Evolutionary conservation across 2,329 filamentous ascomycete species (phyloP).

Genomic region (Boeremia exigua): DNA sequence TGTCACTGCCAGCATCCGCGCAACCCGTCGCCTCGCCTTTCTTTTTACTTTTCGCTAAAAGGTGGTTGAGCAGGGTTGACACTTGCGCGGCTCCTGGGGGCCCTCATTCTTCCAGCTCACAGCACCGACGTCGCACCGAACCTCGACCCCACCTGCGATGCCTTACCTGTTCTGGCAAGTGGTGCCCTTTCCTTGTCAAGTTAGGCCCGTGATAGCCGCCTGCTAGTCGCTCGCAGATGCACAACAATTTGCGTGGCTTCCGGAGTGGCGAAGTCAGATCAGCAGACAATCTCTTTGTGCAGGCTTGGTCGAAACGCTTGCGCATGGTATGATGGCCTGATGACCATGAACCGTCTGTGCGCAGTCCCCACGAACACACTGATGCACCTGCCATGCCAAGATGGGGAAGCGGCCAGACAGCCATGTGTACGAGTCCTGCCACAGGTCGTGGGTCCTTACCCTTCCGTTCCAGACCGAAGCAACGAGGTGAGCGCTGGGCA

Average conservation of each 20-base stretch:
- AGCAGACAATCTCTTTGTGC: slow-evolving; percentile 4
- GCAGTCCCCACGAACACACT: background rate
- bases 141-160: background rate
- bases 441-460: background rate
- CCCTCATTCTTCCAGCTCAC: slow-evolving; percentile 2
- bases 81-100: background rate
- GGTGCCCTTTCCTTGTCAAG: slow-evolving; percentile 10
- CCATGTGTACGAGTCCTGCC: slow-evolving; percentile 1
- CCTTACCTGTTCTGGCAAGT: slow-evolving; percentile 11
- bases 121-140: slow-evolving; percentile 13
- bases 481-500: background rate
- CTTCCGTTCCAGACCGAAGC: background rate
- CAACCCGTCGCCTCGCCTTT: slow-evolving; percentile 12
- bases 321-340: slow-evolving; percentile 13
- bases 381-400: slow-evolving; percentile 13
- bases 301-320: background rate
- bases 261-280: slow-evolving; percentile 11
- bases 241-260: slow-evolving; percentile 5
- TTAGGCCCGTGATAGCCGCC: slow-evolving; percentile 3
- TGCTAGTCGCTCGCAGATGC: slow-evolving; percentile 4
- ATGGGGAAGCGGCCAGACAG: slow-evolving; percentile 16
- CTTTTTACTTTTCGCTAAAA: slow-evolving; percentile 1
- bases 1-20: background rate
- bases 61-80: slow-evolving; percentile 4
- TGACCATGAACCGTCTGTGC: slow-evolving; percentile 3